Percentiles rank a stretch among this genome's conserved stretches.
Conservation (phyloP, 768 basidiomycete genomes). For the Tylopilus balloui region DNA sequence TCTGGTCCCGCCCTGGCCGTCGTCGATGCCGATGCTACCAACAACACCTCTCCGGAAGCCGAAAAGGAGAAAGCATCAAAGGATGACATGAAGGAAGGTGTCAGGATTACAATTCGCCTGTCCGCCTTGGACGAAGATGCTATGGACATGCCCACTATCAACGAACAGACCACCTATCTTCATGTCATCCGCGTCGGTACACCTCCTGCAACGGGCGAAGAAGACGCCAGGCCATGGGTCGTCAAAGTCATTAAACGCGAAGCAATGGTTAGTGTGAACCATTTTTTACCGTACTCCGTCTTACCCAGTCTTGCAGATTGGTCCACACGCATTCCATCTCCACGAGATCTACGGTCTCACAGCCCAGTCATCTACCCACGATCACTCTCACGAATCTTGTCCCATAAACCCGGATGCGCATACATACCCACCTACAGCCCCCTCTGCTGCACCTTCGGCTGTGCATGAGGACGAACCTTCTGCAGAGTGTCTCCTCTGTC, state of each 20-base stretch:
- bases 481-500: constrained; percentile 88
- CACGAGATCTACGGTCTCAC: constrained; percentile 94
- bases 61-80: constrained; percentile 42
- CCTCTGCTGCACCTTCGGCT: constrained; percentile 18
- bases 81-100: constrained; percentile 55
- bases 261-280: constrained; percentile 53
- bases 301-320: constrained; percentile 54
- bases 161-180: constrained; percentile 87
- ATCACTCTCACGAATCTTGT: constrained; percentile 36
- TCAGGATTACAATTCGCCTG: constrained; percentile 73
- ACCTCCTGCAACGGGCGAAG: constrained; percentile 37
- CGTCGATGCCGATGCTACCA: constrained; percentile 59
- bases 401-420: constrained; percentile 36
- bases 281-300: neutral
- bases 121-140: constrained; percentile 79
- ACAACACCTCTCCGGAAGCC: constrained; percentile 27
- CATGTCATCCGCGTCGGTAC: constrained; percentile 72
- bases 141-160: constrained; percentile 58
- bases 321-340: constrained; percentile 88
- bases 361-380: constrained; percentile 42
- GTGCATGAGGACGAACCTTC: constrained; percentile 63
- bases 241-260: constrained; percentile 92
- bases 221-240: constrained; percentile 77
- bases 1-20: constrained; percentile 77
- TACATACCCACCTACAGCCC: constrained; percentile 44